Evolutionary conservation across 208 protist species (phyloP).

Genomic region (Trichomonas vaginalis): DNA sequence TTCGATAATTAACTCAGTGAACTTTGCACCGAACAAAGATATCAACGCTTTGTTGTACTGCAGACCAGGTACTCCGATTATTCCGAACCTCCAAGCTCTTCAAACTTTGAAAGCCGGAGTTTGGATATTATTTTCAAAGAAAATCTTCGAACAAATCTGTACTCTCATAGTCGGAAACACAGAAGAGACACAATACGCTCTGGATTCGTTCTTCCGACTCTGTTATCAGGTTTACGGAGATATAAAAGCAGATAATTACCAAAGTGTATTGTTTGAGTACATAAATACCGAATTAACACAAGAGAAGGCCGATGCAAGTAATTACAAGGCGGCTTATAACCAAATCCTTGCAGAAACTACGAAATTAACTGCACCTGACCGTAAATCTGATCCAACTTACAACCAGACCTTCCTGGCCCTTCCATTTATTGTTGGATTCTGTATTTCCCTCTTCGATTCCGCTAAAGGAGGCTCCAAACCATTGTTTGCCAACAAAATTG

Average conservation of each 20-base stretch:
- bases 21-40: not conserved
- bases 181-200: not conserved
- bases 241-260: not conserved
- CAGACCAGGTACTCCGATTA: not conserved
- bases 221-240: not conserved
- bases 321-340: not conserved
- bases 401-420: not conserved
- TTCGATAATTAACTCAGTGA: not conserved
- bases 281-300: not conserved
- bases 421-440: not conserved
- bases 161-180: not conserved
- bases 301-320: not conserved
- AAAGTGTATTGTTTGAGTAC: not conserved
- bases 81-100: not conserved
- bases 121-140: not conserved
- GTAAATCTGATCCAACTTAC: not conserved
- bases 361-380: not conserved
- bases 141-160: not conserved
- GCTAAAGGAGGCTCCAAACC: not conserved
- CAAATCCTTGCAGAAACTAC: not conserved
- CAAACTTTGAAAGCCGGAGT: not conserved
- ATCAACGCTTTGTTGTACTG: not conserved
- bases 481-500: not conserved
- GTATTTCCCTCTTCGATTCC: not conserved
- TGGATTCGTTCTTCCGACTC: not conserved